A percentile compares a stretch with the other conserved stretches of the same genome.
Evolutionary conservation across 176 grass and related monocot species (phyloP).

Genomic region (Luzula sylvatica): DNA sequence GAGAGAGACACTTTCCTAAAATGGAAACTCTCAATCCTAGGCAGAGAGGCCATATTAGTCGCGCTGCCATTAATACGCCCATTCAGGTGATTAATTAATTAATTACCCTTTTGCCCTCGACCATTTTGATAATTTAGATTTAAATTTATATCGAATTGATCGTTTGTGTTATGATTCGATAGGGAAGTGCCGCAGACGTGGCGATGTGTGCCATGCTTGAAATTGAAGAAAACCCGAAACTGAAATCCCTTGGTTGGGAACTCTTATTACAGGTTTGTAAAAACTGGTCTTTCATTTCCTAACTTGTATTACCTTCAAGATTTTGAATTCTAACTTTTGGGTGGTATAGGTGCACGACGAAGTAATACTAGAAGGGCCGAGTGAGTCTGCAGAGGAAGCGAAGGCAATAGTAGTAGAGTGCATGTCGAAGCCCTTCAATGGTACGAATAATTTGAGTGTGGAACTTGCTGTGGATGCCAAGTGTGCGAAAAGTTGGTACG

Average conservation of each 20-base stretch:
- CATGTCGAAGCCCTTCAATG: conserved; percentile 88
- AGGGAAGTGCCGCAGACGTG: conserved; percentile 99
- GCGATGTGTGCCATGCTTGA: conserved; percentile 99
- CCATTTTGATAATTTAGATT: background rate
- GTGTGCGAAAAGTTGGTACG: conserved; percentile 86
- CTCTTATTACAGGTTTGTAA: conserved; percentile 77
- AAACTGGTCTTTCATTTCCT: background rate
- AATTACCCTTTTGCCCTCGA: conserved; percentile 6
- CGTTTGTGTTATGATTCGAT: conserved; percentile 17
- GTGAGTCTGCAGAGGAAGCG: conserved; percentile 76
- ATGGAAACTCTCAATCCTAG: conserved; percentile 28
- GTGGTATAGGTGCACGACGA: conserved; percentile 83
- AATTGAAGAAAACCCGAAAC: conserved; percentile 56
- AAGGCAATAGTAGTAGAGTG: conserved; percentile 81
- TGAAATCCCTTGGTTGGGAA: conserved; percentile 83
- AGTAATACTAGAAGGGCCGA: conserved; percentile 93
- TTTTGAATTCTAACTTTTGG: background rate
- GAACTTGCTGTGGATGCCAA: conserved; percentile 92
- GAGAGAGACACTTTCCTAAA: conserved; percentile 55
- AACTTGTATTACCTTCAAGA: background rate
- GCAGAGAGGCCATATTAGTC: conserved; percentile 73
- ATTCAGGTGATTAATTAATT: conserved; percentile 54
- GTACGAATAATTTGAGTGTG: conserved; percentile 66
- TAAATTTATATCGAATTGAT: background rate
- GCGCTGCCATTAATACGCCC: conserved; percentile 97